Evolutionary conservation across 1,139 yeast genomes (phyloP).

Genomic region (Meyerozyma athensensis): DNA sequence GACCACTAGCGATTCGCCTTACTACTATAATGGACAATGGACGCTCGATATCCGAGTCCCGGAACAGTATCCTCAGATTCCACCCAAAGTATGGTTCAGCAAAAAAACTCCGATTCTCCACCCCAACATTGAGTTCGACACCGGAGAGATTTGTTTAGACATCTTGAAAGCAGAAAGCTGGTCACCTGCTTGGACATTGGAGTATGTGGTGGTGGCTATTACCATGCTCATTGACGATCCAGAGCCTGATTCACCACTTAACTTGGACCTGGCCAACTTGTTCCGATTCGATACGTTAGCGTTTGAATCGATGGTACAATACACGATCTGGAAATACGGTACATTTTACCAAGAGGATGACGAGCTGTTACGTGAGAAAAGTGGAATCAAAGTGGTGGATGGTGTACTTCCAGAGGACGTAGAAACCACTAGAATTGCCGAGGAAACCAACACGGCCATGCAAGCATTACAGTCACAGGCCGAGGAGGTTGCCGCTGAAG

Average conservation of each 20-base stretch:
- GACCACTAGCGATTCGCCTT: constrained; percentile 30
- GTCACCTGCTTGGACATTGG: constrained; percentile 88
- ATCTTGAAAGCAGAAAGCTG: constrained; percentile 60
- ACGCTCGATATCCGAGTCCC: constrained; percentile 48
- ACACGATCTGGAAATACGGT: constrained; percentile 47
- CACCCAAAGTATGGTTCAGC: constrained; percentile 58
- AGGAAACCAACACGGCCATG: not conserved
- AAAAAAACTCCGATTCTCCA: constrained; percentile 52
- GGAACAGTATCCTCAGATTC: constrained; percentile 57
- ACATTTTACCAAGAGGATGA: constrained; percentile 12
- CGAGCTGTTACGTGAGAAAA: constrained; percentile 6
- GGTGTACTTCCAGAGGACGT: not conserved
- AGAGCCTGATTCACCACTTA: constrained; percentile 82
- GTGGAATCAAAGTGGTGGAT: constrained; percentile 2
- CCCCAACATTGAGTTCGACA: constrained; percentile 63
- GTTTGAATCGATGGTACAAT: constrained; percentile 59
- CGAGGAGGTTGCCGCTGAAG: not conserved
- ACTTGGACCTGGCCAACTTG: constrained; percentile 81
- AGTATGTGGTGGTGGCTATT: constrained; percentile 67
- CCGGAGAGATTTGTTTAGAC: constrained; percentile 85
- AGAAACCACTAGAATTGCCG: not conserved
- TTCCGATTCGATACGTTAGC: constrained; percentile 50
- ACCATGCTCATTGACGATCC: constrained; percentile 67
- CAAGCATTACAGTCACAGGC: not conserved
- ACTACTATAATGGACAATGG: constrained; percentile 55